phyloP scores from a whole-genome alignment of 2,329 filamentous ascomycete genomes.

The Ophiostoma perfectum region DNA sequence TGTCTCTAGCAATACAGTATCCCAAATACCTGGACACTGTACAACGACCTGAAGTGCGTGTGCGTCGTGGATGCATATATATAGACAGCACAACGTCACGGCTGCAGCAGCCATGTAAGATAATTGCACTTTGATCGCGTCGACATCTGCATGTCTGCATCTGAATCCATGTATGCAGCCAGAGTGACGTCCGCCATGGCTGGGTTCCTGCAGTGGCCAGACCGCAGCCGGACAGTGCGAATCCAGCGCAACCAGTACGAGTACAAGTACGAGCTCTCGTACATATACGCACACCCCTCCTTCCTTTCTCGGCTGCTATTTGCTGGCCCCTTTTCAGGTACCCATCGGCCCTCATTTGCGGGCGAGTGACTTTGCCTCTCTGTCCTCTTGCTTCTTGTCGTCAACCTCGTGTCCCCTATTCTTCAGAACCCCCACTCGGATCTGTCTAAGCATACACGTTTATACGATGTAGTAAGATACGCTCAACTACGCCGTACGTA shows the following conservation, averaged over 20 bases:
- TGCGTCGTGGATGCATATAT: not conserved
- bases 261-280: not conserved
- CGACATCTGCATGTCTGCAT: not conserved
- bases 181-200: not conserved
- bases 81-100: not conserved
- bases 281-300: not conserved
- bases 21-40: not conserved
- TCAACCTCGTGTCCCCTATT: not conserved
- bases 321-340: constrained; percentile 7
- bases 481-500: no score
- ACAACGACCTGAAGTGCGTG: no score
- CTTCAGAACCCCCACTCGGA: not conserved
- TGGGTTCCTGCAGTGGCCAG: not conserved
- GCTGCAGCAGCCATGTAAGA: not conserved
- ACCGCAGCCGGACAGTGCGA: not conserved
- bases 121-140: not conserved
- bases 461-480: not conserved
- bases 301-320: not conserved
- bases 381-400: not conserved
- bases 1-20: not conserved
- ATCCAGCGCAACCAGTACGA: not conserved
- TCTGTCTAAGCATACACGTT: not conserved
- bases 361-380: not conserved
- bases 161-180: not conserved
- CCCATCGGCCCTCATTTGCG: not conserved